Conservation (phyloP, 805 yeast species). For the Yarrowia sp. region DNA sequence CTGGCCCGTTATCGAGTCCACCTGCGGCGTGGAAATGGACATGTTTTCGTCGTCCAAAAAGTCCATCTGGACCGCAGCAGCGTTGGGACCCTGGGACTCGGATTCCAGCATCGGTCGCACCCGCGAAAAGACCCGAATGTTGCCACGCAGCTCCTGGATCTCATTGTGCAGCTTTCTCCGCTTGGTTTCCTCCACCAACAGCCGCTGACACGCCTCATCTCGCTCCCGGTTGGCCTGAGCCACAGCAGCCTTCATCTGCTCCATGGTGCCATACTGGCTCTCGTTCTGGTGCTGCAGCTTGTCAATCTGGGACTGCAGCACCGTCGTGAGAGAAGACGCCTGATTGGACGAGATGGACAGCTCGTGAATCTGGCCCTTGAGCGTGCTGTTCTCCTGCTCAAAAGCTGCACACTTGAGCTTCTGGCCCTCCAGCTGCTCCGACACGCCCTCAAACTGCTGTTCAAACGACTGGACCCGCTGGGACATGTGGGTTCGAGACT, state of each 20-base stretch:
- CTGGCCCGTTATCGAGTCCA: constrained; percentile 31
- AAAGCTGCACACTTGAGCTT: neutral
- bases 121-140: constrained; percentile 86
- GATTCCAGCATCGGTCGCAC: constrained; percentile 55
- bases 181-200: constrained; percentile 50
- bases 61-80: constrained; percentile 24
- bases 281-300: constrained; percentile 30
- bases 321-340: constrained; percentile 29
- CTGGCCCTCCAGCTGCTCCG: neutral
- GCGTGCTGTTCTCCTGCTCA: constrained; percentile 23
- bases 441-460: neutral
- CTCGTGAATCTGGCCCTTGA: constrained; percentile 36
- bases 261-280: constrained; percentile 29
- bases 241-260: constrained; percentile 29
- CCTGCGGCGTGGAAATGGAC: constrained; percentile 31
- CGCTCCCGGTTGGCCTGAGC: constrained; percentile 37
- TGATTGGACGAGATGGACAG: constrained; percentile 34
- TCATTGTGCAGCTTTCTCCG: constrained; percentile 67
- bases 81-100: constrained; percentile 26
- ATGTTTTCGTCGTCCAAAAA: constrained; percentile 36
- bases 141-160: constrained; percentile 85
- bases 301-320: constrained; percentile 29
- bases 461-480: neutral
- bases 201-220: constrained; percentile 38
- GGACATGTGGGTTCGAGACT: neutral